Evolutionary conservation across 768 basidiomycete genomes (phyloP).

Genomic region (Xerocomellus chrysenteron): DNA sequence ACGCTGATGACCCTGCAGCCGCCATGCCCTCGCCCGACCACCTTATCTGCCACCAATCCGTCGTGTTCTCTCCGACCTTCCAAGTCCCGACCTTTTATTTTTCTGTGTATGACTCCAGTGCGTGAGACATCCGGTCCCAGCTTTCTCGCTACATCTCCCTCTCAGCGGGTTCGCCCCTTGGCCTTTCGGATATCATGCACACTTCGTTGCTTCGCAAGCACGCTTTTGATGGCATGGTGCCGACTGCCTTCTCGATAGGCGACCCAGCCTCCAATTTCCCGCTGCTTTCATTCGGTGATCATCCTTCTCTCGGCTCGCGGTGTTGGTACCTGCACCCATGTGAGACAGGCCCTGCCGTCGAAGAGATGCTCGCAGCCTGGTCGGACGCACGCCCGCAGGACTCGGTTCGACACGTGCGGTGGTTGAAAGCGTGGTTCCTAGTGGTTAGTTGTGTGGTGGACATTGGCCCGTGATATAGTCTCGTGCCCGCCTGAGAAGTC

Average conservation of each 20-base stretch:
- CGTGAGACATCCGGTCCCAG: conserved; percentile 35
- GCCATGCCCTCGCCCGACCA: conserved; percentile 28
- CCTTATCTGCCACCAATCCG: conserved; percentile 57
- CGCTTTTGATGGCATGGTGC: conserved; percentile 42
- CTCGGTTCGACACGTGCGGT: conserved; percentile 29
- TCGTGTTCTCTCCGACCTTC: conserved; percentile 78
- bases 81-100: conserved; percentile 86
- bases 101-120: conserved; percentile 63
- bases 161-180: conserved; percentile 64
- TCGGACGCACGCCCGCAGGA: not conserved
- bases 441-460: conserved; percentile 66
- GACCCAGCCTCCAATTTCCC: conserved; percentile 59
- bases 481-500: not conserved
- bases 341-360: conserved; percentile 62
- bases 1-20: conserved; percentile 41
- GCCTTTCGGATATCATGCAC: conserved; percentile 52
- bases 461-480: conserved; percentile 31
- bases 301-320: conserved; percentile 70
- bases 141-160: conserved; percentile 14
- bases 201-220: conserved; percentile 59
- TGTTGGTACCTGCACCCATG: conserved; percentile 92
- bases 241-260: conserved; percentile 55
- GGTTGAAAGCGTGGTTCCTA: conserved; percentile 79
- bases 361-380: conserved; percentile 62
- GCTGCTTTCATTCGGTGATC: conserved; percentile 83